These are phyloP conservation scores for Aegilops longissima DNA, from an alignment of 176 grass and related monocot genomes.

Conservation along the genomic window DNA sequence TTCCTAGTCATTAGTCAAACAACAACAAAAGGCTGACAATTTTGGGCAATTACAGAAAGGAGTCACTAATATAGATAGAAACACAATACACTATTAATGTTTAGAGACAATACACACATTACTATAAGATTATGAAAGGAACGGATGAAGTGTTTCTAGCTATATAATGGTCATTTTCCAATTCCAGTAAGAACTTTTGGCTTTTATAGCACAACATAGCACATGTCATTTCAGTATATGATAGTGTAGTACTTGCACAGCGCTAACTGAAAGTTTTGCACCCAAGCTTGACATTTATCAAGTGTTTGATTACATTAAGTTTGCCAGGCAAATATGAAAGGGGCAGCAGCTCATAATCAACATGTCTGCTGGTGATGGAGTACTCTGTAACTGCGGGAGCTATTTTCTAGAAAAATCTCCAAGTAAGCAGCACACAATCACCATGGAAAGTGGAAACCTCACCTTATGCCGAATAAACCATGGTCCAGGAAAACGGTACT, in stretches of 20 bases:
- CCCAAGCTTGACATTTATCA: background rate
- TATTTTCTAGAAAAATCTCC: background rate
- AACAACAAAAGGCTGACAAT: background rate
- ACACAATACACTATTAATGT: background rate
- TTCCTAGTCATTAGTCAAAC: background rate
- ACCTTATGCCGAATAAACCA: background rate
- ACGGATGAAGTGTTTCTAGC: background rate
- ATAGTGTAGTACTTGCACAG: background rate
- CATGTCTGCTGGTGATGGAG: background rate
- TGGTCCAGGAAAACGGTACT: background rate
- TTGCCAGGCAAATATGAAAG: background rate
- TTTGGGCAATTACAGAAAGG: background rate
- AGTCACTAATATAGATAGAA: background rate
- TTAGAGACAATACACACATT: background rate
- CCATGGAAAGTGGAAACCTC: background rate
- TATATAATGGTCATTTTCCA: background rate
- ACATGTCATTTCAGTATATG: constrained; percentile 9
- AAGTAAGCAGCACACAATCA: background rate
- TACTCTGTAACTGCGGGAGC: background rate
- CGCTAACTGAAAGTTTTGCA: background rate
- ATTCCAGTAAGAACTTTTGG: background rate
- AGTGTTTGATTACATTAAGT: background rate
- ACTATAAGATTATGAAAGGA: background rate
- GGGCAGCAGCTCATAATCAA: background rate
- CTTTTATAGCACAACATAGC: background rate